Conservation (phyloP, 1,139 yeast genomes). For the Suhomyces bolitotheri region DNA sequence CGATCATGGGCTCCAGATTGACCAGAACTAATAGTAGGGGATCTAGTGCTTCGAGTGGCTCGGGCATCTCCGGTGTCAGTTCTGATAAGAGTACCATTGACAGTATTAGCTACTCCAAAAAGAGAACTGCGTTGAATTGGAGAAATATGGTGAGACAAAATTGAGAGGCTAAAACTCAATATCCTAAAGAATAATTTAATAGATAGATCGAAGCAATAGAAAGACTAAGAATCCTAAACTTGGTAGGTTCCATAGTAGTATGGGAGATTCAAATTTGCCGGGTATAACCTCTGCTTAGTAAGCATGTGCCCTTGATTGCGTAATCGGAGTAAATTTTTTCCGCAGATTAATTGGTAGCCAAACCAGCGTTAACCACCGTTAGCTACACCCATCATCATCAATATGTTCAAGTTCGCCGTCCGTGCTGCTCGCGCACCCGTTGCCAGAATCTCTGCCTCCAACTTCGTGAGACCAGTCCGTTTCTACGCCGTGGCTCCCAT, state of each 20-base stretch:
- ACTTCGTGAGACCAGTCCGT: conserved; percentile 38
- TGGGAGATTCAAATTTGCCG: too few relatives aligned
- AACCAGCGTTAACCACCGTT: background rate
- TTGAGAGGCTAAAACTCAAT: too few relatives aligned
- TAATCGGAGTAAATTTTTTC: conserved; percentile 9
- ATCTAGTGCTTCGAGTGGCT: conserved; percentile 33
- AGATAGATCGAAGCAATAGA: too few relatives aligned
- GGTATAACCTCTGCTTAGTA: too few relatives aligned
- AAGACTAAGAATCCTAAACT: too few relatives aligned
- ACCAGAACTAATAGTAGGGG: conserved; percentile 33
- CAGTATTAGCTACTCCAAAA: conserved; percentile 22
- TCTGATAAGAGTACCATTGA: conserved; percentile 21
- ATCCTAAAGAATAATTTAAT: too few relatives aligned
- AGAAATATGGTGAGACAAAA: conserved; percentile 24
- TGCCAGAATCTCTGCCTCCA: conserved; percentile 28
- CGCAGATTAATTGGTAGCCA: conserved; percentile 1
- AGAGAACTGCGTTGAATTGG: conserved; percentile 53
- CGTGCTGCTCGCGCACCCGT: conserved; percentile 42
- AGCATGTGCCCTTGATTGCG: too few relatives aligned
- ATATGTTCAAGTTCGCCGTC: conserved; percentile 30
- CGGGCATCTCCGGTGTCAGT: conserved; percentile 29
- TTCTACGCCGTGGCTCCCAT: conserved; percentile 51
- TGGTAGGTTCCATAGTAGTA: too few relatives aligned
- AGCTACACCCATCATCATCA: conserved; percentile 4
- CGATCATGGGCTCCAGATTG: conserved; percentile 26